Base-by-base conservation (phyloP, 106 monocot genomes). In the Allium cepa region DNA sequence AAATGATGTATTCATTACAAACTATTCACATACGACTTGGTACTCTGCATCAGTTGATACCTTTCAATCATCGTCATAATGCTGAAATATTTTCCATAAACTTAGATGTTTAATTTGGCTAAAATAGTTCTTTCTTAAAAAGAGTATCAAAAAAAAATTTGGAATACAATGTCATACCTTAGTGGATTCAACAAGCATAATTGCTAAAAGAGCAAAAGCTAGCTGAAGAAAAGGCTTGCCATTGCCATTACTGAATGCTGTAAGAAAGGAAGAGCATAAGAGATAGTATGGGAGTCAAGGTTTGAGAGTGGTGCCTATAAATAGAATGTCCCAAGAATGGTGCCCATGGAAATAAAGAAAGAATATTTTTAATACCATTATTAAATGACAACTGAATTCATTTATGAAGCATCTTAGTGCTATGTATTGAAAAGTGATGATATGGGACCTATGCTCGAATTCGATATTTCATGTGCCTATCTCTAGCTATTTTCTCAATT, bases 171-270 rank as follows among this genome's bases (percentile, higher is more conserved):
- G 36, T 7, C 59, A 71, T 22, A 84, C 83, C 83, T 72, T 76
- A 27, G 76, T 36, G 49, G 69, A 77, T 22, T 80, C 80, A 17
- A 73, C 84, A 66, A 85, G 70, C 50, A 74, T 60, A 72, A 85
- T 56, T 70, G 80, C 74, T 1, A 85, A 17, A 77, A 85, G 76
- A 14, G 76, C 76, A 68, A 84, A 9, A 46, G 69, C 83, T 12
- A 85, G 11, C 26, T 80, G 49, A 59, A 78, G 36, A 59, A 81
- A 10, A 4, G 74, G 68, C 77, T 80, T 78, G 80, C 74, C 84
- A 85, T 74, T 49, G 73, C 70, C 80, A 73, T 72, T 71, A 61
- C 57, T 53, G 53, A 53, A 53, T 53, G 53, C 53, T 15, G 46
- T 4, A 15, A 15, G 45, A 36, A 10, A 46, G 53, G 17, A 68